Percentiles rank a stretch among this genome's conserved stretches.
phyloP scores from a whole-genome alignment of 108 stramenopile genomes.

The Conticribra guillardii region DNA sequence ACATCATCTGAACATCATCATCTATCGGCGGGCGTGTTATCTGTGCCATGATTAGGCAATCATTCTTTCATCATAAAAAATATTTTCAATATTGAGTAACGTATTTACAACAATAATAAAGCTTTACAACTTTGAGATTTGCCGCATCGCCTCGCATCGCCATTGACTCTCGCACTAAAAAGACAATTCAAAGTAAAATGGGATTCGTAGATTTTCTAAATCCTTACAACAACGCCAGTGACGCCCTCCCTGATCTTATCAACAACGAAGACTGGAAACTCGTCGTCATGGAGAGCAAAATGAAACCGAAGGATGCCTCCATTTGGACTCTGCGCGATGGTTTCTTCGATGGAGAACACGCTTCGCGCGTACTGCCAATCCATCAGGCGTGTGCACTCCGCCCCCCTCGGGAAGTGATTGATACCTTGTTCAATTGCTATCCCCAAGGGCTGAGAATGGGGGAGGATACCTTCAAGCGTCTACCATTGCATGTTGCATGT shows the following conservation, averaged over 20 bases:
- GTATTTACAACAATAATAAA: no score
- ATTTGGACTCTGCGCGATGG: slow-evolving; percentile 36
- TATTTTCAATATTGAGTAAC: no score
- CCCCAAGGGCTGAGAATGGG: slow-evolving; percentile 50
- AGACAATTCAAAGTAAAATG: background rate
- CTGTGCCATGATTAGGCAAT: no score
- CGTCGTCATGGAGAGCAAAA: slow-evolving; percentile 22
- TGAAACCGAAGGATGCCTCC: slow-evolving; percentile 3
- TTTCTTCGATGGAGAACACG: slow-evolving; percentile 72
- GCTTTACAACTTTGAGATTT: no score
- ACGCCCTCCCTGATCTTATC: slow-evolving; percentile 26
- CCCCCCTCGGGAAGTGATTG: slow-evolving; percentile 46
- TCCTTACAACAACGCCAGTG: background rate
- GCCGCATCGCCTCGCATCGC: no score
- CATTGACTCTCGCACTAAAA: background rate
- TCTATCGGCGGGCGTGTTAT: no score
- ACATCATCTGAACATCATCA: no score
- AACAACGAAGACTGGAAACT: slow-evolving; percentile 44
- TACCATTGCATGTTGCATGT: slow-evolving; percentile 79
- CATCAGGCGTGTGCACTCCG: slow-evolving; percentile 60
- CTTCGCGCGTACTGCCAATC: slow-evolving; percentile 63
- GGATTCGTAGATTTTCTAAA: background rate
- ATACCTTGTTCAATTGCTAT: slow-evolving; percentile 56
- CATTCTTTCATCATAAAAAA: no score
- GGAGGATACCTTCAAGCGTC: slow-evolving; percentile 66